phyloP scores from a whole-genome alignment of 2,329 filamentous ascomycete genomes.

The Xylaria digitata region DNA sequence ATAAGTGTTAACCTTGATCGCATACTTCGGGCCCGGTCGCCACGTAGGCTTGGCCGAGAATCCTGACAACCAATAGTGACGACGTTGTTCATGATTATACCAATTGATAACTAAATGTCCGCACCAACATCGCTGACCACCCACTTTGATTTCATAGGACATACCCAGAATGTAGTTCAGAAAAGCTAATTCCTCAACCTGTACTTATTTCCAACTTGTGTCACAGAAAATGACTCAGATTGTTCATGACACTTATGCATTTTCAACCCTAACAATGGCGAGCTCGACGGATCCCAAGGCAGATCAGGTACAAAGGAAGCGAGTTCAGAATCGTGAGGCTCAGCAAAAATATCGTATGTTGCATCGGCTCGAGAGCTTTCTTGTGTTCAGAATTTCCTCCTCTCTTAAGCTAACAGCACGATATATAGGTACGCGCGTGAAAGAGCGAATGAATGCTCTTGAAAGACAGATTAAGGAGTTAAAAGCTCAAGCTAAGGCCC shows the following conservation, averaged over 20 bases:
- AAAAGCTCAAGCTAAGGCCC: constrained; percentile 11
- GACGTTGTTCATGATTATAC: neutral
- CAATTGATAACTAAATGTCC: neutral
- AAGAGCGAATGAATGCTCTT: constrained; percentile 21
- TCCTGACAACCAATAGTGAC: no score
- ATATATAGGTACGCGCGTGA: constrained; percentile 18
- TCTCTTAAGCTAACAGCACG: neutral
- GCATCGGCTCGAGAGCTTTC: no score
- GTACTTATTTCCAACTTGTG: no score
- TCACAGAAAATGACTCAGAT: no score
- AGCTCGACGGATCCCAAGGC: constrained; percentile 1
- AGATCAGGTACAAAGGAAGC: constrained; percentile 8
- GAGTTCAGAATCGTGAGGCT: constrained; percentile 19
- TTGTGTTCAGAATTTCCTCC: neutral
- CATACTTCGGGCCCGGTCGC: no score
- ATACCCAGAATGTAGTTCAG: no score
- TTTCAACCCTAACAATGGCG: constrained; percentile 2
- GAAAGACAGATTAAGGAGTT: constrained; percentile 20
- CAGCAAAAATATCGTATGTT: constrained; percentile 22
- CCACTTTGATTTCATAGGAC: neutral
- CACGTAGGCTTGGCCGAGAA: no score
- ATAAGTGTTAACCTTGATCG: no score
- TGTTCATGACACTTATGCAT: neutral
- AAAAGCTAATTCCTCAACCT: no score
- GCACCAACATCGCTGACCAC: constrained; percentile 19